A percentile compares a stretch with the other conserved stretches of the same genome.
These are phyloP conservation scores for Venturia aucupariae DNA, from an alignment of 2,329 filamentous ascomycete genomes.

Conservation along the genomic window DNA sequence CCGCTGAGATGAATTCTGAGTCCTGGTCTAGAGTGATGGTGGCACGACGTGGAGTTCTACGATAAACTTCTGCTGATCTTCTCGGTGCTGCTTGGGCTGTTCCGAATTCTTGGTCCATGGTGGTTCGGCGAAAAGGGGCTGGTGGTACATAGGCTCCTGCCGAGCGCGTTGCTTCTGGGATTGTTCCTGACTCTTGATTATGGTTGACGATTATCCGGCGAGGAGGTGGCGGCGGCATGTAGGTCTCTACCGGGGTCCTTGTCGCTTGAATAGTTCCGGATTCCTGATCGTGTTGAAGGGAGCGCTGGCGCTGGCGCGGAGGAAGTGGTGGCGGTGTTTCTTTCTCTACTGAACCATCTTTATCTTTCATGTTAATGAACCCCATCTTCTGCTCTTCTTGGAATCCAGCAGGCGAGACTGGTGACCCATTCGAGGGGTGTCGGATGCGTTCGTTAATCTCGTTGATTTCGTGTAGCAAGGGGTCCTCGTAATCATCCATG, in stretches of 20 bases:
- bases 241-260: neutral
- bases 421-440: neutral
- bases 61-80: neutral
- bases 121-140: neutral
- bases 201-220: neutral
- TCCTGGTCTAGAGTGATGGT: neutral
- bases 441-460: neutral
- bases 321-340: slow-evolving; percentile 10
- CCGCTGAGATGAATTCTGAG: neutral
- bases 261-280: neutral
- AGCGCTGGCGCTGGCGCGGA: slow-evolving; percentile 9
- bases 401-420: neutral
- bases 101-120: neutral
- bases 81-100: neutral
- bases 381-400: slow-evolving; percentile 9
- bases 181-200: neutral
- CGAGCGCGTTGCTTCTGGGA: neutral
- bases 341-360: neutral
- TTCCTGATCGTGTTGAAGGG: neutral
- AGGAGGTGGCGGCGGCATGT: neutral
- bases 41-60: neutral
- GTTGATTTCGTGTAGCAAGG: slow-evolving; percentile 20
- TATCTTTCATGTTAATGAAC: slow-evolving; percentile 9
- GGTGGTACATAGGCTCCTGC: neutral
- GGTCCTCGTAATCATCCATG: slow-evolving; percentile 39